Percentiles rank a stretch among this genome's conserved stretches.
These are phyloP conservation scores for Bipolaris oryzae DNA, from an alignment of 2,329 filamentous ascomycete genomes.

Conservation along the genomic window DNA sequence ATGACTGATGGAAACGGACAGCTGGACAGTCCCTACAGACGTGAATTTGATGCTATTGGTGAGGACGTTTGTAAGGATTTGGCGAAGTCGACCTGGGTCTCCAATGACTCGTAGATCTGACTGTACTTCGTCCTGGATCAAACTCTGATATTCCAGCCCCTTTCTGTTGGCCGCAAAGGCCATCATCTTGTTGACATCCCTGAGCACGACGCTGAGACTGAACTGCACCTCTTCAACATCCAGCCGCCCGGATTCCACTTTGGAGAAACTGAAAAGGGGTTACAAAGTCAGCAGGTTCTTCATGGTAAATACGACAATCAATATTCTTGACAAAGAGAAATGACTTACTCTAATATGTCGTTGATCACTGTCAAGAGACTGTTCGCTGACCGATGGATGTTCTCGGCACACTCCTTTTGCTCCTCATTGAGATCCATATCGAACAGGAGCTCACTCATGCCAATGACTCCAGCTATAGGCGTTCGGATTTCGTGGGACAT, in stretches of 20 bases:
- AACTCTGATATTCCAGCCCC: conserved; percentile 72
- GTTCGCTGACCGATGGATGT: conserved; percentile 79
- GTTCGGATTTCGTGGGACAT: conserved; percentile 83
- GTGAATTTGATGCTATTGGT: conserved; percentile 59
- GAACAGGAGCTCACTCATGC: conserved; percentile 76
- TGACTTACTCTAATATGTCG: conserved; percentile 72
- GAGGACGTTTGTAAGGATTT: conserved; percentile 80
- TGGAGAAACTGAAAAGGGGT: conserved; percentile 66
- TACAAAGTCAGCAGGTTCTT: not conserved
- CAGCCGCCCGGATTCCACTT: conserved; percentile 77
- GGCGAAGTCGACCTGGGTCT: conserved; percentile 81
- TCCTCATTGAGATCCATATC: conserved; percentile 72
- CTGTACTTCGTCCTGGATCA: conserved; percentile 67
- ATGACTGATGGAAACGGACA: conserved; percentile 67
- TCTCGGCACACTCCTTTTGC: conserved; percentile 75
- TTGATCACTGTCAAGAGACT: conserved; percentile 87
- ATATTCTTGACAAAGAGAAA: not conserved
- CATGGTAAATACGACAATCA: not conserved
- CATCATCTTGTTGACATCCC: conserved; percentile 86
- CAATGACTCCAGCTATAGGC: conserved; percentile 79
- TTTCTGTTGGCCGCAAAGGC: conserved; percentile 83
- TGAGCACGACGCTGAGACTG: conserved; percentile 72
- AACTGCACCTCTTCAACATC: conserved; percentile 84
- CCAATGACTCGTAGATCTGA: conserved; percentile 80
- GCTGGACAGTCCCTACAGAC: conserved; percentile 53